These are phyloP conservation scores for Scutellaria baicalensis DNA, from an alignment of 257 asterid species.

Conservation along the genomic window DNA sequence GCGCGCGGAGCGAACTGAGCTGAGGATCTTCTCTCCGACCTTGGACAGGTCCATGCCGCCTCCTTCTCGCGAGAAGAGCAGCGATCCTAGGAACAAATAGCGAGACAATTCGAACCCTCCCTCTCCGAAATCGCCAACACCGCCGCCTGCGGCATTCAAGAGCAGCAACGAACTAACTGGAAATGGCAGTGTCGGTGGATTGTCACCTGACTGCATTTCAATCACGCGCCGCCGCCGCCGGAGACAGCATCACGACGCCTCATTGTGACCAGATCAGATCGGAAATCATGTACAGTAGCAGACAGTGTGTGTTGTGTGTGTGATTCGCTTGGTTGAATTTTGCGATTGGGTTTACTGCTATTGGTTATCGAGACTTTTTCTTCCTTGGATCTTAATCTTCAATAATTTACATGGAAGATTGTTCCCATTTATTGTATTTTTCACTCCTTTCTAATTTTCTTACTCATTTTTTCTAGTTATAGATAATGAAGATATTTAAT, in stretches of 20 bases:
- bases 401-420: background rate
- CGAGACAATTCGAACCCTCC: slow-evolving; percentile 89
- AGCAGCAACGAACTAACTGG: slow-evolving; percentile 69
- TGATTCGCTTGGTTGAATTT: slow-evolving; percentile 14
- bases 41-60: slow-evolving; percentile 94
- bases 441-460: background rate
- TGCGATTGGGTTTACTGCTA: slow-evolving; percentile 28
- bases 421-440: background rate
- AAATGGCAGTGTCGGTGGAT: slow-evolving; percentile 56
- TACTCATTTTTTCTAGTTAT: background rate
- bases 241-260: slow-evolving; percentile 21
- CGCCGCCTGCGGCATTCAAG: slow-evolving; percentile 58
- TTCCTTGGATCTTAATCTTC: slow-evolving; percentile 17
- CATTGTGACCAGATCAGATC: slow-evolving; percentile 51
- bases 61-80: slow-evolving; percentile 79
- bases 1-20: slow-evolving; percentile 98
- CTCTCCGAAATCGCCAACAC: slow-evolving; percentile 49
- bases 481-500: background rate
- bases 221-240: slow-evolving; percentile 35
- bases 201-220: slow-evolving; percentile 86
- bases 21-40: slow-evolving; percentile 95
- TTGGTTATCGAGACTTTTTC: slow-evolving; percentile 23
- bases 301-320: slow-evolving; percentile 13
- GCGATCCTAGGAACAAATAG: slow-evolving; percentile 81
- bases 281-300: slow-evolving; percentile 12